A percentile compares a stretch with the other conserved stretches of the same genome.
phyloP scores from a whole-genome alignment of 1,139 yeast species.

The Pneumocystis canis region DNA sequence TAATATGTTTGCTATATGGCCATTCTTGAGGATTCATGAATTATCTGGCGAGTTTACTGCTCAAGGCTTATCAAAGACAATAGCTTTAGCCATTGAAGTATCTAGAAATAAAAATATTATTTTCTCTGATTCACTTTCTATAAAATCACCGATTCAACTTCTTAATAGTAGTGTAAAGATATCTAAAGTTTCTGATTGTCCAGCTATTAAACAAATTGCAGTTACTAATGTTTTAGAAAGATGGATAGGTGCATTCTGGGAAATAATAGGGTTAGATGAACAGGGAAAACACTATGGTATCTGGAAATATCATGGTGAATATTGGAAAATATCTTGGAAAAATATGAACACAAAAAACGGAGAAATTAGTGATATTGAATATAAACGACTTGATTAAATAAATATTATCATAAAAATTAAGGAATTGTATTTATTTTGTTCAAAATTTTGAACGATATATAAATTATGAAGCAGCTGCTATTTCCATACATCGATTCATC shows the following conservation, averaged over 20 bases:
- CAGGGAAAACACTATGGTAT: background rate
- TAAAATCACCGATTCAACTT: background rate
- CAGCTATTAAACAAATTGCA: background rate
- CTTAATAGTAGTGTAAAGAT: background rate
- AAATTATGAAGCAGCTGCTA: conserved; percentile 6
- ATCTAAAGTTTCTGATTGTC: background rate
- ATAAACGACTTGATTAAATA: background rate
- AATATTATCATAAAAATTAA: background rate
- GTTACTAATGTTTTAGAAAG: background rate
- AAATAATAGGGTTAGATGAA: background rate
- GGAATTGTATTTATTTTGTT: background rate
- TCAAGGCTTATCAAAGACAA: background rate
- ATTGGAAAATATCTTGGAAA: background rate
- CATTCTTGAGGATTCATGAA: background rate
- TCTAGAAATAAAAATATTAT: background rate
- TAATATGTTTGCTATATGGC: background rate
- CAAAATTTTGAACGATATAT: background rate
- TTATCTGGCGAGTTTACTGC: background rate
- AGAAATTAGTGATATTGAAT: background rate
- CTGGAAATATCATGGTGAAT: background rate
- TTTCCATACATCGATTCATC: conserved; percentile 29
- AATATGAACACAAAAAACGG: background rate
- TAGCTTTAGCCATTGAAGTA: background rate
- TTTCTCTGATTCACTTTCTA: background rate
- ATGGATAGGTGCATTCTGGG: background rate